Percentiles rank a stretch among this genome's conserved stretches.
These are phyloP conservation scores for Xylaria cubensis DNA, from an alignment of 495 filamentous ascomycete species.

Conservation along the genomic window DNA sequence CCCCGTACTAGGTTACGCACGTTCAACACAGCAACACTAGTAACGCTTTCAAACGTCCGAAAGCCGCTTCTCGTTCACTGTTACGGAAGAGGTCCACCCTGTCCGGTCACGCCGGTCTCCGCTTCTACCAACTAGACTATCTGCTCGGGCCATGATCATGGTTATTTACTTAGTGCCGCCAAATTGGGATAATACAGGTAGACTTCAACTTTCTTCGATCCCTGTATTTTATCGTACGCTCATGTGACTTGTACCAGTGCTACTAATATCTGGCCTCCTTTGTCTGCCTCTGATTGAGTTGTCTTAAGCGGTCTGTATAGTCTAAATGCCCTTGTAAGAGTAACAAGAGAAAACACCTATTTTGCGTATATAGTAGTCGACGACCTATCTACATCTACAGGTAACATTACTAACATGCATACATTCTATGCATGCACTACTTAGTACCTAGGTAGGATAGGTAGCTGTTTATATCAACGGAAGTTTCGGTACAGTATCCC, in stretches of 20 bases:
- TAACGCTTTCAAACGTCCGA: background rate
- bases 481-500: slow-evolving; percentile 5
- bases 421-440: slow-evolving; percentile 8
- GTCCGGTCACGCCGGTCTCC: slow-evolving; percentile 8
- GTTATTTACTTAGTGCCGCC: slow-evolving; percentile 3
- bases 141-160: slow-evolving; percentile 10
- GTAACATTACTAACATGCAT: background rate
- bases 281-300: background rate
- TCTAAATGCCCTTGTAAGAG: background rate
- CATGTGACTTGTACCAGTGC: background rate
- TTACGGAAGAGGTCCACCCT: slow-evolving; percentile 13
- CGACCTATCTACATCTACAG: no score
- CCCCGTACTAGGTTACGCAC: background rate
- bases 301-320: background rate
- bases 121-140: slow-evolving; percentile 4
- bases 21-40: background rate
- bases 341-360: background rate
- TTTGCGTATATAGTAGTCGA: background rate
- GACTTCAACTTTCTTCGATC: background rate
- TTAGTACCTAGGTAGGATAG: background rate
- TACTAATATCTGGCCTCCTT: background rate
- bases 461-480: background rate
- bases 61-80: background rate
- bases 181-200: background rate
- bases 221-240: background rate